phyloP scores from a whole-genome alignment of 2,329 filamentous ascomycete species.

The Tolypocladium tundrense region DNA sequence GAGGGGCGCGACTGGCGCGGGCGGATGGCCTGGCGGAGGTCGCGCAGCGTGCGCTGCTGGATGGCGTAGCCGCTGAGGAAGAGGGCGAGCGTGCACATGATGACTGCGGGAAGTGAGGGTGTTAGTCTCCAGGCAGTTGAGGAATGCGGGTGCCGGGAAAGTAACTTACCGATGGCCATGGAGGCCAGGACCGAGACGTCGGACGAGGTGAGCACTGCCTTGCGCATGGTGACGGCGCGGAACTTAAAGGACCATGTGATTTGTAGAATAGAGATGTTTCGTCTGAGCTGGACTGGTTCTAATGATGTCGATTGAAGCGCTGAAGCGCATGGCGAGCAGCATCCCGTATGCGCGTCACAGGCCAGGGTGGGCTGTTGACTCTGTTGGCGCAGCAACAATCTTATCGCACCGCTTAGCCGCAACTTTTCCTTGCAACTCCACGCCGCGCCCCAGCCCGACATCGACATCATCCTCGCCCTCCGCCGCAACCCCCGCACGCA shows the following conservation, averaged over 20 bases:
- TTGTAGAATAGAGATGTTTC: neutral
- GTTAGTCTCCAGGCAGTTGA: conserved; percentile 2
- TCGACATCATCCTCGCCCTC: neutral
- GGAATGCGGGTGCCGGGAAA: conserved; percentile 8
- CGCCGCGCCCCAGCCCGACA: conserved; percentile 2
- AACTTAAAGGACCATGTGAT: too few species aligned
- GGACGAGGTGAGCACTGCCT: conserved; percentile 54
- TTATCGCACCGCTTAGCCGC: conserved; percentile 19
- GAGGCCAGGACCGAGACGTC: conserved; percentile 63
- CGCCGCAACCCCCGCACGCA: conserved; percentile 1
- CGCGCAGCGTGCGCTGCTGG: conserved; percentile 75
- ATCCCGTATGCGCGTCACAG: conserved; percentile 1
- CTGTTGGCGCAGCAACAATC: conserved; percentile 34
- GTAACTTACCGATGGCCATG: conserved; percentile 46
- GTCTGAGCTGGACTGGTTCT: neutral
- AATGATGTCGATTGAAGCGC: neutral
- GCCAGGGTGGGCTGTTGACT: conserved; percentile 8
- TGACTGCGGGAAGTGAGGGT: conserved; percentile 34
- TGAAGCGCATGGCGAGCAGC: neutral
- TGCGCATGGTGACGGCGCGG: conserved; percentile 15
- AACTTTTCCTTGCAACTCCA: conserved; percentile 2
- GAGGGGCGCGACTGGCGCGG: conserved; percentile 31
- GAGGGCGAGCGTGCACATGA: conserved; percentile 68
- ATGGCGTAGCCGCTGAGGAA: conserved; percentile 83
- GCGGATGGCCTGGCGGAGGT: conserved; percentile 64